Evolutionary conservation across 2,329 filamentous ascomycete genomes (phyloP).

Genomic region (Penicillium sp.): DNA sequence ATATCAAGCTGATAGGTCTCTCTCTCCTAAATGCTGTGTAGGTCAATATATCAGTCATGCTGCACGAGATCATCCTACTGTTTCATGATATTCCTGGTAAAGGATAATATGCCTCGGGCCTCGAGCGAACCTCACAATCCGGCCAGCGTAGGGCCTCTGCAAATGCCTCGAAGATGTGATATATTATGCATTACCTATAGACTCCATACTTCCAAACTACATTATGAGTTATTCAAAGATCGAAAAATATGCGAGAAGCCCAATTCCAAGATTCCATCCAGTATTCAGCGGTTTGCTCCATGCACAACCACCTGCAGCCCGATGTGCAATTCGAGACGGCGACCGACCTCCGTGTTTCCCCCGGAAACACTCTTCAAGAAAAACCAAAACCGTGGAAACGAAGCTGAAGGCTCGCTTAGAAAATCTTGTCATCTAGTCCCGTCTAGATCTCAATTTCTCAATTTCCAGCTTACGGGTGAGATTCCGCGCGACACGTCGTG

Average conservation of each 20-base stretch:
- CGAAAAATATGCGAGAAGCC: no score
- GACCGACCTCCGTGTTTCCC: background rate
- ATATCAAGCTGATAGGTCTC: background rate
- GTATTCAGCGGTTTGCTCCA: background rate
- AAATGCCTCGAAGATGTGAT: background rate
- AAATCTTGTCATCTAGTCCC: constrained; percentile 13
- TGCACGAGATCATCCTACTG: constrained; percentile 23
- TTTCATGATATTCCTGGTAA: constrained; percentile 15
- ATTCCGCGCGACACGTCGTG: constrained; percentile 19
- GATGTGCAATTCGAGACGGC: background rate
- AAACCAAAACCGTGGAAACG: background rate
- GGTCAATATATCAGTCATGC: background rate
- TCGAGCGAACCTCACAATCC: background rate
- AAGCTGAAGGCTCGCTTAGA: background rate
- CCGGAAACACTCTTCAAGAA: background rate
- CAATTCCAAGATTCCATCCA: no score
- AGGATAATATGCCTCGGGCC: background rate
- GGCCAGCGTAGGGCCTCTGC: background rate
- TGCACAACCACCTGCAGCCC: background rate
- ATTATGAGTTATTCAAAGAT: background rate
- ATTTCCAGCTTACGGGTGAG: constrained; percentile 9
- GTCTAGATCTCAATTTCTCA: constrained; percentile 24
- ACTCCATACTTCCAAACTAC: background rate
- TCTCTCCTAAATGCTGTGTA: background rate
- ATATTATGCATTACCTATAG: background rate